Evolutionary conservation across 2,329 filamentous ascomycete genomes (phyloP), one percentile per base, ranked within the genome.

Genomic region (Tolypocladium amazonense): DNA sequence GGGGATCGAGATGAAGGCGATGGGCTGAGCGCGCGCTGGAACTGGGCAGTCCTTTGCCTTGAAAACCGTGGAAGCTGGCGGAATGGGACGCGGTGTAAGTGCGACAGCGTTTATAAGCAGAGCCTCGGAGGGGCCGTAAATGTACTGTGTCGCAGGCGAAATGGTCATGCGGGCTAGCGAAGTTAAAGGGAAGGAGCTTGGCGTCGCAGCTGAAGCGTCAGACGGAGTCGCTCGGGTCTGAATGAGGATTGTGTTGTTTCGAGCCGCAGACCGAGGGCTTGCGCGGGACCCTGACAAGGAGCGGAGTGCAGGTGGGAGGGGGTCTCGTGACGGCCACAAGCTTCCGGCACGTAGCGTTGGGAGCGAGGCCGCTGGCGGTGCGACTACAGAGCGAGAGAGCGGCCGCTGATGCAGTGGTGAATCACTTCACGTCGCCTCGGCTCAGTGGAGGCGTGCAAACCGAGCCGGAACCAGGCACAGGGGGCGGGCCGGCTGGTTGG

Each of bases 31-130:
- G 50, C 25, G 25, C 59, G 63, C 58, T 61, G 62, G 60, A 57
- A 60, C 59, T 54, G 53, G 57, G 11, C 54, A 61, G 58, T 30
- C 43, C 39, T 41, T 47, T 56, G 59, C 57, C 60, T 59, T 62
- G 59, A 61, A 57, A 37, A 37, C 8, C 39, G 39, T 9, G 39
- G 50, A 35, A 30, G 50, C 18, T 30, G 30, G 4, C 11, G 30
- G 30, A 20, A 35, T 9, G 50, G 50, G 20, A 64, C 62, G 63
- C 60, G 62, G 65, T 68, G 66, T 68, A 69, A 69, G 66, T 69
- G 66, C 63, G 62, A 66, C 65, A 58, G 61, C 57, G 56, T 59
- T 56, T 63, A 62, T 56, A 59, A 35, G 25, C 38, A 55, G 59
- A 58, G 58, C 56, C 27, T 20, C 9, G 23, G 23, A 6, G 56